phyloP scores from a whole-genome alignment of 176 grass and related monocot genomes.

The Carex parvula region DNA sequence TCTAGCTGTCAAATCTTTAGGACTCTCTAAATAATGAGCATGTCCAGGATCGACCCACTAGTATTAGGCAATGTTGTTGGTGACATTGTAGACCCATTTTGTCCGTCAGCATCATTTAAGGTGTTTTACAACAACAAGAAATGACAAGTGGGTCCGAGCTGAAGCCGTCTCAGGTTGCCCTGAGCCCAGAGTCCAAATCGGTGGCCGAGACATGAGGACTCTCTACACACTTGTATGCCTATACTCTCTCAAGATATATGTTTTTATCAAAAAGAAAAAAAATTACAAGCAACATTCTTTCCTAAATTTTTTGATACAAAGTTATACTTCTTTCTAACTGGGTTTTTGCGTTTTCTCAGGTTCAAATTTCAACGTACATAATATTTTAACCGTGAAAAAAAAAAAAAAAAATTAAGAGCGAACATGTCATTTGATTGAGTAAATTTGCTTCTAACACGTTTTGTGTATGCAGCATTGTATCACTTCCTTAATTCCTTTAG shows the following conservation, averaged over 20 bases:
- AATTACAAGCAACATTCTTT: not conserved
- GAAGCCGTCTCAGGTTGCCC: conserved; percentile 76
- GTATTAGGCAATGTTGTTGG: conserved; percentile 71
- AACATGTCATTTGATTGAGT: not conserved
- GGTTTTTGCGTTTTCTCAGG: not conserved
- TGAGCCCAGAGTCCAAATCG: conserved; percentile 53
- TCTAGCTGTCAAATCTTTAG: conserved; percentile 13
- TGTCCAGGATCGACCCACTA: conserved; percentile 76
- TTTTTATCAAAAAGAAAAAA: not conserved
- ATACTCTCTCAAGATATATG: not conserved
- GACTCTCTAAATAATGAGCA: conserved; percentile 22
- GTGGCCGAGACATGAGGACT: conserved; percentile 67
- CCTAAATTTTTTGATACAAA: not conserved
- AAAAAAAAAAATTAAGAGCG: not conserved
- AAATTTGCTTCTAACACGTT: not conserved
- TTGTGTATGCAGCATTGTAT: not conserved
- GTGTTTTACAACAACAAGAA: conserved; percentile 75
- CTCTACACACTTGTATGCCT: conserved; percentile 67
- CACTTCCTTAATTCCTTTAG: not conserved
- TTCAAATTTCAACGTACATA: not conserved
- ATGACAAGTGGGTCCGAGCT: conserved; percentile 71
- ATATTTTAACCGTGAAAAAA: not conserved
- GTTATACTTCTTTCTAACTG: not conserved
- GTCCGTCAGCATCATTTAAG: conserved; percentile 42
- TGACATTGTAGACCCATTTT: conserved; percentile 72